Percentiles rank a stretch among this genome's conserved stretches.
Conservation (phyloP, 495 filamentous ascomycete genomes). For the Lasiosphaeris hirsuta region DNA sequence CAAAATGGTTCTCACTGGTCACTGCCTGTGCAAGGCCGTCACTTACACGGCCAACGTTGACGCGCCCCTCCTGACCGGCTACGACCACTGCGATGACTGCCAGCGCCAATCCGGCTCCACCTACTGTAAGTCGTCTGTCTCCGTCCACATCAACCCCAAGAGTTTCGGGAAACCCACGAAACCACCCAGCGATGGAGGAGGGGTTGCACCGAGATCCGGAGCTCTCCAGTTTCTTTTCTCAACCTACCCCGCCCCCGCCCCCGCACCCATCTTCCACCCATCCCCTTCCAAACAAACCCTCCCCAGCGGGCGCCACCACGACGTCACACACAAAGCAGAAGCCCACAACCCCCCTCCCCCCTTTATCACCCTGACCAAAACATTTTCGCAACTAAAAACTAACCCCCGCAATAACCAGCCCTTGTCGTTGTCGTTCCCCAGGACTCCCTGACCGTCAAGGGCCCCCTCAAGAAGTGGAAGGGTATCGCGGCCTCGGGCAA, state of each 20-base stretch:
- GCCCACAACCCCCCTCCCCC: not conserved
- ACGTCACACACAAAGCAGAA: conserved; percentile 4
- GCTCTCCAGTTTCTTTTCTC: not conserved
- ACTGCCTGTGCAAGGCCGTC: conserved; percentile 68
- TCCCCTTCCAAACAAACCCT: not conserved
- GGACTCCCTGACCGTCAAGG: conserved; percentile 56
- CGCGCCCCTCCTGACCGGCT: conserved; percentile 53
- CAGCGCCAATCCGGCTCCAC: conserved; percentile 66
- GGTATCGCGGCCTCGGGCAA: conserved; percentile 54
- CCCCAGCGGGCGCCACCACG: not conserved
- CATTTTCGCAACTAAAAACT: not conserved
- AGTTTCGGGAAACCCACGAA: too few relatives aligned
- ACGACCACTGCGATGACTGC: conserved; percentile 72
- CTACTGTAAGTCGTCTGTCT: conserved; percentile 50
- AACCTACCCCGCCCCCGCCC: not conserved
- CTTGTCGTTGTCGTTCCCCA: conserved; percentile 65
- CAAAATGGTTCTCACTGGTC: conserved; percentile 63
- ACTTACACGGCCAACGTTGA: conserved; percentile 59
- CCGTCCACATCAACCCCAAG: not conserved
- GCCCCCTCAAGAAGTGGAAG: conserved; percentile 60
- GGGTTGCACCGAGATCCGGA: too few relatives aligned
- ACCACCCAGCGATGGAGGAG: too few relatives aligned
- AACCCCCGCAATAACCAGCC: conserved; percentile 37
- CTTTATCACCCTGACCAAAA: not conserved
- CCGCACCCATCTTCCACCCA: not conserved